Conservation (phyloP, 2,329 filamentous ascomycete genomes). For the Dothiorella sarmentorum region DNA sequence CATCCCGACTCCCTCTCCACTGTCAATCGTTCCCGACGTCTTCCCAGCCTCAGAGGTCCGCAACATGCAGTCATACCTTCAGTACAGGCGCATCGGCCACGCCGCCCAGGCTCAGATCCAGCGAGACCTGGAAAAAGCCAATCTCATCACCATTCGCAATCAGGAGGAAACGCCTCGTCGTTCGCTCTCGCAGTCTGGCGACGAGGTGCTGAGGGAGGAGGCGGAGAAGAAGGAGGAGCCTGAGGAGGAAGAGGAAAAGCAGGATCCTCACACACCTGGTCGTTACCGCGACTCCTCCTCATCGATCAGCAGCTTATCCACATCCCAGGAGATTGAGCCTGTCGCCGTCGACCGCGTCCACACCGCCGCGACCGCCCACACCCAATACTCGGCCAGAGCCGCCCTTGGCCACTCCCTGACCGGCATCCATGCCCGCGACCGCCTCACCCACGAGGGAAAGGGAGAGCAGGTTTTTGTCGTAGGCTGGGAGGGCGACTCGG, state of each 20-base stretch:
- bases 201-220: background rate
- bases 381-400: constrained; percentile 30
- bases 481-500: constrained; percentile 34
- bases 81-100: constrained; percentile 25
- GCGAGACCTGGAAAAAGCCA: constrained; percentile 21
- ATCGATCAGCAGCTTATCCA: constrained; percentile 14
- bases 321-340: constrained; percentile 18
- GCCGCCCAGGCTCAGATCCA: constrained; percentile 22
- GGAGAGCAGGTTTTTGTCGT: constrained; percentile 39
- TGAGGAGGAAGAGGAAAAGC: constrained; percentile 19
- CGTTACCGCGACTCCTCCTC: constrained; percentile 4
- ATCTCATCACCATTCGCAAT: background rate
- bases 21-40: background rate
- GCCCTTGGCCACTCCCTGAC: constrained; percentile 35
- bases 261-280: constrained; percentile 17
- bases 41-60: background rate
- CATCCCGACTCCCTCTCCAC: background rate
- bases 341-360: constrained; percentile 22
- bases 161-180: background rate
- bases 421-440: constrained; percentile 36
- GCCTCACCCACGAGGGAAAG: constrained; percentile 35
- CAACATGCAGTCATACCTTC: constrained; percentile 29
- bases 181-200: background rate
- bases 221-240: constrained; percentile 10
- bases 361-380: constrained; percentile 27